Evolutionary conservation across 2,329 filamentous ascomycete species (phyloP), one percentile per base, ranked within the genome.

Genomic region (Hymenoscyphus linearis): DNA sequence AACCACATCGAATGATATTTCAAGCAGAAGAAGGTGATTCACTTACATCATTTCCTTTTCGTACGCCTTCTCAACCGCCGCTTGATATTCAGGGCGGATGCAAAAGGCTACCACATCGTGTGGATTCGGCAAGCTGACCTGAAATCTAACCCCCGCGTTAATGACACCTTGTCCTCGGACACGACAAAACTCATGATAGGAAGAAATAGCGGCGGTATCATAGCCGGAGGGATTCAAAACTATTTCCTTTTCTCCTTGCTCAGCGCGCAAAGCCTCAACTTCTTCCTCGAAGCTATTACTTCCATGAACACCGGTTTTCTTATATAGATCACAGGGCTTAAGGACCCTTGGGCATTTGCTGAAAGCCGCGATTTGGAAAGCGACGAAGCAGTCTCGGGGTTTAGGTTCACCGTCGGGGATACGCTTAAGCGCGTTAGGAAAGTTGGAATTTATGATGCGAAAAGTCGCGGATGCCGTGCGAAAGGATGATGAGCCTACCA

Each of bases 321-420:
- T 58, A 25, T 53, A 58, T 4, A 61, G 13, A 34, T 18, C 56
- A 35, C 59, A 62, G 18, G 36, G 1, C 62, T 65, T 14, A 9
- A 67, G 61, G 57, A 60, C 40, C 27, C 59, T 57, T 9, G 61
- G 52, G 60, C 54, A 67, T 26, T 61, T 55, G 18, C 60, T 53
- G 65, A 77, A 76, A 26, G 72, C 62, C 14, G 62, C 56, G 27
- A 64, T 60, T 64, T 76, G 76, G 65, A 70, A 78, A 37, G 58
- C 57, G 14, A 74, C 70, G 58, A 73, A 77, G 34, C 65, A 68
- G 9, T 69, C 55, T 31, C 76, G 70, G 47, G 70, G 52, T 14
- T 70, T 74, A 6, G 75, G 74, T 63, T 79, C 77, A 54, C 76
- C 77, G 63, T 79, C 77, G 2, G 76, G 76, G 3, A 79, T 72